phyloP scores from a whole-genome alignment of 768 basidiomycete species.

The Amanita phalloides region DNA sequence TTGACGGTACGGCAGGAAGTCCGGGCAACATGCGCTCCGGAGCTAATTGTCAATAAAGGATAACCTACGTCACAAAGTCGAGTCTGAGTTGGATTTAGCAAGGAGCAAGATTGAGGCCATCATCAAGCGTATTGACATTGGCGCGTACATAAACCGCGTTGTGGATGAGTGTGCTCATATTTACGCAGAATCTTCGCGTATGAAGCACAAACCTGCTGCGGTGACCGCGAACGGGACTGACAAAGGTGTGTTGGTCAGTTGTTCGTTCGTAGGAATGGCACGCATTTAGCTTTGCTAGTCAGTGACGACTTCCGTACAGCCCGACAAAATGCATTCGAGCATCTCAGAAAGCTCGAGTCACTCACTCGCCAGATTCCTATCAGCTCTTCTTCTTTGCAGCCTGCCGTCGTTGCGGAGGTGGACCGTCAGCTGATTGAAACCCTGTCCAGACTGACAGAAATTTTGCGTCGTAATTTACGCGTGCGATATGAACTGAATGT shows the following conservation, averaged over 20 bases:
- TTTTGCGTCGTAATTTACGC: conserved; percentile 60
- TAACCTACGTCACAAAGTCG: conserved; percentile 58
- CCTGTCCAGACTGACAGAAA: conserved; percentile 53
- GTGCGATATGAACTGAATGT: conserved; percentile 70
- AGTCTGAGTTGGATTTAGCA: conserved; percentile 69
- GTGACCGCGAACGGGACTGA: conserved; percentile 17
- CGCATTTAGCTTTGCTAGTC: conserved; percentile 10
- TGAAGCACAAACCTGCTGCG: conserved; percentile 10
- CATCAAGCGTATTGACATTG: conserved; percentile 42
- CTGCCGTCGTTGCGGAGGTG: conserved; percentile 27
- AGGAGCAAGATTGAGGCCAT: conserved; percentile 63
- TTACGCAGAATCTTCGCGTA: conserved; percentile 20
- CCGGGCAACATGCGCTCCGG: conserved; percentile 4
- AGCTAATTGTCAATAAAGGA: conserved; percentile 27
- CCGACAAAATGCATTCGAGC: conserved; percentile 50
- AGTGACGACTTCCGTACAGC: conserved; percentile 67
- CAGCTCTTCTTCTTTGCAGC: conserved; percentile 9
- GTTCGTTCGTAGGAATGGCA: background rate
- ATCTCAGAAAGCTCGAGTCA: conserved; percentile 44
- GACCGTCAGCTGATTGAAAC: conserved; percentile 50
- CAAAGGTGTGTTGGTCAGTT: conserved; percentile 21
- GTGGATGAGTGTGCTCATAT: conserved; percentile 8
- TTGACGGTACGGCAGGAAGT: conserved; percentile 30
- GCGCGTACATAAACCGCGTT: conserved; percentile 22
- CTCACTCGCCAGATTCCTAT: conserved; percentile 13